Conservation (phyloP, 2,329 filamentous ascomycete genomes). For the Neonectria magnoliae region DNA sequence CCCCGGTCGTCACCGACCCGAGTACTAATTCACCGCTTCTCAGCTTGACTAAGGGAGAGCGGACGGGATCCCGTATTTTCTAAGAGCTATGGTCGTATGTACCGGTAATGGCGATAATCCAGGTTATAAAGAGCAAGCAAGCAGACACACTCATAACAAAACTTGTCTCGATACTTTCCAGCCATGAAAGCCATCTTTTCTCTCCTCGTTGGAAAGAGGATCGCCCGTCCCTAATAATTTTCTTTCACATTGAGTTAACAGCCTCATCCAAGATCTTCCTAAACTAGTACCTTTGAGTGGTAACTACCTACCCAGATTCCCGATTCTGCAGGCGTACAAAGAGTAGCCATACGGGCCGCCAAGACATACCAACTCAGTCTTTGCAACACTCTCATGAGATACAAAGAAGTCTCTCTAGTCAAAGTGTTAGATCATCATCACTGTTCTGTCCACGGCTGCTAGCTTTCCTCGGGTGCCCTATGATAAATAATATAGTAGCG, state of each 20-base stretch:
- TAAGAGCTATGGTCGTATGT: neutral
- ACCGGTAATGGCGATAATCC: too few relatives aligned
- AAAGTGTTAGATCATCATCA: conserved; percentile 1
- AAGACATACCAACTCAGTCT: neutral
- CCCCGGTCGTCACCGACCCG: neutral
- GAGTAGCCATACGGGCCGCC: neutral
- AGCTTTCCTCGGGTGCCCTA: neutral
- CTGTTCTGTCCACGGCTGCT: neutral
- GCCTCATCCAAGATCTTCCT: too few relatives aligned
- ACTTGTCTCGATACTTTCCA: too few relatives aligned
- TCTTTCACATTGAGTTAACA: too few relatives aligned
- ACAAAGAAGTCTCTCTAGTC: neutral
- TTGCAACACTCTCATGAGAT: neutral
- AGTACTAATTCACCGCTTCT: neutral
- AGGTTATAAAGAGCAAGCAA: too few relatives aligned
- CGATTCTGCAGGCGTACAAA: neutral
- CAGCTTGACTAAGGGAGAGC: neutral
- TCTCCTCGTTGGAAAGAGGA: too few relatives aligned
- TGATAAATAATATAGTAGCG: neutral
- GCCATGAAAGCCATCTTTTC: too few relatives aligned
- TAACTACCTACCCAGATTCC: neutral
- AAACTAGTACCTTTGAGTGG: neutral
- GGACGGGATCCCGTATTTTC: neutral
- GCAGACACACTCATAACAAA: too few relatives aligned
- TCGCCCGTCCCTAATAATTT: too few relatives aligned